Evolutionary conservation across 371 early-diverging fungal species (phyloP).

Genomic region (Mucor circinelloides): DNA sequence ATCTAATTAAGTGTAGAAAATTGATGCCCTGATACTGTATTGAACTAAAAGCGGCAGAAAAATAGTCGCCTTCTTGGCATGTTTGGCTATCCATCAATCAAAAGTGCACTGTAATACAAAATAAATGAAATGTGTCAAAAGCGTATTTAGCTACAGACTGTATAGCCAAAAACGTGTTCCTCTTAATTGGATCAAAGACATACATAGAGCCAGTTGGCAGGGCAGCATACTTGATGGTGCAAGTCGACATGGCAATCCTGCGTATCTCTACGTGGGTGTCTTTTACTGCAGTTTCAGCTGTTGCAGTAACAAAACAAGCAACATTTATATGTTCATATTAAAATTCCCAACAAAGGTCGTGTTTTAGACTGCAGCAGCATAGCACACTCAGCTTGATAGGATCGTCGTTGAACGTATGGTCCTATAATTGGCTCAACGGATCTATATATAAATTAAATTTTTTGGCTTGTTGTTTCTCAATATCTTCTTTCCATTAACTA

Average conservation of each 20-base stretch:
- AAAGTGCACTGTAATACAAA: neutral
- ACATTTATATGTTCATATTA: neutral
- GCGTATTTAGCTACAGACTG: neutral
- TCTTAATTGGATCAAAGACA: neutral
- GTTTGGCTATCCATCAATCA: neutral
- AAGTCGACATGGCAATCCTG: neutral
- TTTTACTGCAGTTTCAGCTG: neutral
- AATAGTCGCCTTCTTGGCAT: neutral
- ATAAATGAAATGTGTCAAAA: neutral
- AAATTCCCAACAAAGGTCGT: neutral
- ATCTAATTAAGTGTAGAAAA: too few species aligned
- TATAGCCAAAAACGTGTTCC: neutral
- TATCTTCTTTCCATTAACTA: neutral
- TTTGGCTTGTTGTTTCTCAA: neutral
- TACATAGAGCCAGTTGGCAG: neutral
- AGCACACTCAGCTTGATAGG: neutral
- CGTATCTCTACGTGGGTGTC: too few species aligned
- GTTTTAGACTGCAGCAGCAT: neutral
- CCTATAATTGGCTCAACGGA: neutral
- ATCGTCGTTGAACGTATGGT: neutral
- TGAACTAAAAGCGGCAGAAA: neutral
- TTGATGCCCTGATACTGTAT: neutral
- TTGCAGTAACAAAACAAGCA: neutral
- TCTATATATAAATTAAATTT: neutral
- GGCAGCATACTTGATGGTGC: neutral